Percentiles rank a stretch among this genome's conserved stretches.
Conservation (phyloP, 2,329 filamentous ascomycete species). For the Metarhizium guizhouense region DNA sequence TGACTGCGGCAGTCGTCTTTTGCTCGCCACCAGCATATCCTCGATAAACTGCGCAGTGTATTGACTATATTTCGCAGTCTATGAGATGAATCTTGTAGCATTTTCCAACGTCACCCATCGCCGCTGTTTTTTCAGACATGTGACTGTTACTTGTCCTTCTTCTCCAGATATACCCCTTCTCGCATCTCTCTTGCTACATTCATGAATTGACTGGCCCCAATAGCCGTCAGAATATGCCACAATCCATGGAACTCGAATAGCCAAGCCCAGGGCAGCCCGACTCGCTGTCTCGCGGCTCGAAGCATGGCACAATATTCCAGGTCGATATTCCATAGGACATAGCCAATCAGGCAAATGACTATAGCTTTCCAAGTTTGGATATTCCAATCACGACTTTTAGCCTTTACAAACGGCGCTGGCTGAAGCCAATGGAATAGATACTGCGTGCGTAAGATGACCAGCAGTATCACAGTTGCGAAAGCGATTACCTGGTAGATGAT, state of each 20-base stretch:
- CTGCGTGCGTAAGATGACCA: not conserved
- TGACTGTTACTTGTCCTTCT: not conserved
- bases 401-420: not conserved
- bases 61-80: too few species aligned
- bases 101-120: not conserved
- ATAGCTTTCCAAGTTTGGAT: not conserved
- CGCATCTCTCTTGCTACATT: conserved; percentile 17
- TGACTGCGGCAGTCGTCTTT: conserved; percentile 5
- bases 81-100: too few species aligned
- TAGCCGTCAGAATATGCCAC: conserved; percentile 56
- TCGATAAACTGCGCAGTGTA: conserved; percentile 8
- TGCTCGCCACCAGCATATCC: conserved; percentile 6
- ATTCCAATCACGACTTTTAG: not conserved
- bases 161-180: not conserved
- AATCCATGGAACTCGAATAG: conserved; percentile 52
- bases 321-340: conserved; percentile 12
- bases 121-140: not conserved
- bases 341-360: not conserved
- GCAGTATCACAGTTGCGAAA: conserved; percentile 49
- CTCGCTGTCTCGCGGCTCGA: conserved; percentile 28
- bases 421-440: not conserved
- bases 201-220: conserved; percentile 38
- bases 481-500: conserved; percentile 33
- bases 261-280: conserved; percentile 48
- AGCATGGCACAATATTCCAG: conserved; percentile 34